Base-by-base conservation (phyloP, 1,284 basidiomycete genomes). In the Ganoderma multipileum region DNA sequence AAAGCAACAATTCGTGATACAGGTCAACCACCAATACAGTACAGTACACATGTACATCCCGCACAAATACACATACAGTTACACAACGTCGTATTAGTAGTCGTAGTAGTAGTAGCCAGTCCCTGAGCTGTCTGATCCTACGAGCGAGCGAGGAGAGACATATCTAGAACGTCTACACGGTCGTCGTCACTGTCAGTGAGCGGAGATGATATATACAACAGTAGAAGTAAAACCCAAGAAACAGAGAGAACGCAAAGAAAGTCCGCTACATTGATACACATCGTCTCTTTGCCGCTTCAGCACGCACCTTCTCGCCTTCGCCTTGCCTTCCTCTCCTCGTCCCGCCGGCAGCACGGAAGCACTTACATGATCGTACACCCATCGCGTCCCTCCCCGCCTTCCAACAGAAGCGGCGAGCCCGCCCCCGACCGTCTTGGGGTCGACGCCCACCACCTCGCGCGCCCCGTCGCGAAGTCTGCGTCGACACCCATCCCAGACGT, bases 371-470 rank as follows among this genome's bases (percentile, higher is more conserved):
- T 77, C 28, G 79, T 78, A 78, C 84, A 85, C 47, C 82, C 83
- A 3, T 83, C 83, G 20, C 83, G 81, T 57, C 80, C 79, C 44
- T 73, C 69, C 57, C 71, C 74, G 26, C 72, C 66, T 30, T 80
- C 82, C 54, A 82, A 73, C 38, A 78, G 41, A 14, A 73, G 73
- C 58, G 79, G 81, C 23, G 82, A 81, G 33, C 64, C 76, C 18
- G 75, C 69, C 11, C 80, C 81, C 41, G 80, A 79, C 20, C 78
- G 76, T 26, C 83, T 75, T 28, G 79, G 82, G 18, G 81, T 79
- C 14, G 84, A 83, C 7, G 81, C 78, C 84, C 84, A 86, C 84
- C 85, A 86, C 61, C 82, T 74, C 54, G 79, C 76, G 16, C 81
- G 73, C 38, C 67, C 69, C 2, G 69, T 70, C 9, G 60, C 61